Base-by-base conservation (phyloP, 805 yeast genomes). In the Myxozyma sirexii region DNA sequence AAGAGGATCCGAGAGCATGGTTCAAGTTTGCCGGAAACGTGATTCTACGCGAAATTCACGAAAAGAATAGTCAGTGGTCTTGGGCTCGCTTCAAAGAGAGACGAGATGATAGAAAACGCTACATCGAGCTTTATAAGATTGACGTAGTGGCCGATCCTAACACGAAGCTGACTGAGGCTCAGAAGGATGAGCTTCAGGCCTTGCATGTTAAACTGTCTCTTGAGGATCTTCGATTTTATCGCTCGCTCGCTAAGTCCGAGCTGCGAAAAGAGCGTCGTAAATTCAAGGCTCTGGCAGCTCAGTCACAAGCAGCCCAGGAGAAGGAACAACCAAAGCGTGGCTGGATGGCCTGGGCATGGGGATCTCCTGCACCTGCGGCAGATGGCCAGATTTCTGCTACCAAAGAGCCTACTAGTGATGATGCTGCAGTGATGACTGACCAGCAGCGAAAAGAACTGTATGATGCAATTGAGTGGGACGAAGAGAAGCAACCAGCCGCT, bases 391-490 rank as follows among this genome's bases (percentile, higher is more conserved):
- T 38, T 12, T 42, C 68, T 1, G 60, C 66, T 4, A 17, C 37
- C 26, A 21, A 29, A 23, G 31, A 21, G 35, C 38, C 50, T 6
- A 12, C 55, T 2, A 17, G 52, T 3, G 74, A 75, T 5, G 76
- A 78, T 2, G 71, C 76, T 7, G 75, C 78, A 1, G 71, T 85
- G 27, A 81, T 94, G 71, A 83, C 94, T 0, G 96, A 90, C 13
- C 96, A 91, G 66, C 97, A 94, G 69, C 80, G 89, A 63, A 81
- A 90, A 69, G 99, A 96, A 60, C 77, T 94, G 21, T 92, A 90
- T 69, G 96, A 90, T 61, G 96, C 97, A 0, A 92, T 94, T 64
- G 99, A 92, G 63, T 92, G 86, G 71, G 89, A 92, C 67, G 97
- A 92, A 62, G 68, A 79, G 0, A 84, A 83, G 29, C 76, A 86